phyloP scores from a whole-genome alignment of 2,329 filamentous ascomycete species.

The Davidsoniella neocaledoniae region DNA sequence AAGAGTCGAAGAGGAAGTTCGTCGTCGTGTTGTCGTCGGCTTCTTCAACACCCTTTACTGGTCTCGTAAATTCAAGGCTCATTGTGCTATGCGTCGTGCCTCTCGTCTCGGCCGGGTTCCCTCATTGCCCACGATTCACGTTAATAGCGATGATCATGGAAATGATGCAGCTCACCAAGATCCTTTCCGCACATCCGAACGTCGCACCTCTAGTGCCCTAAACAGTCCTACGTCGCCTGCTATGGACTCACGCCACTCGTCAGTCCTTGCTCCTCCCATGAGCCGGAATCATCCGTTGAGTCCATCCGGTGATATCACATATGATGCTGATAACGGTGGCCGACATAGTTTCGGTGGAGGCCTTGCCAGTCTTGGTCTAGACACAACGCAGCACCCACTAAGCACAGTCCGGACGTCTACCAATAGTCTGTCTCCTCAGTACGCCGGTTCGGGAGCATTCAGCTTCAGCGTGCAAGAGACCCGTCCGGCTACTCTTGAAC shows the following conservation, averaged over 20 bases:
- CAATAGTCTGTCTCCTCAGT: slow-evolving; percentile 20
- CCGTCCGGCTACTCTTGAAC: slow-evolving; percentile 15
- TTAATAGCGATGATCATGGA: slow-evolving; percentile 56
- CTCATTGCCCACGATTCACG: slow-evolving; percentile 74
- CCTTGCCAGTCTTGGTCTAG: slow-evolving; percentile 21
- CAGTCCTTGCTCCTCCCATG: slow-evolving; percentile 2
- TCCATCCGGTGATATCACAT: slow-evolving; percentile 15
- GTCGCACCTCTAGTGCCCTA: slow-evolving; percentile 5
- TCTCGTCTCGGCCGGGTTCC: slow-evolving; percentile 65
- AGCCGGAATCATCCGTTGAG: slow-evolving; percentile 6
- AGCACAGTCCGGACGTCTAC: slow-evolving; percentile 29
- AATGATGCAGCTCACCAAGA: slow-evolving; percentile 14
- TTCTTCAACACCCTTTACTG: slow-evolving; percentile 95
- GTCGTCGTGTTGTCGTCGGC: slow-evolving; percentile 73
- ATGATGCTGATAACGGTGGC: slow-evolving; percentile 20
- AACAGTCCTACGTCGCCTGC: slow-evolving; percentile 9
- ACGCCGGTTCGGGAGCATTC: slow-evolving; percentile 32
- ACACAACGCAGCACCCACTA: slow-evolving; percentile 31
- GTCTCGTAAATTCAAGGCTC: slow-evolving; percentile 63
- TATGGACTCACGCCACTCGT: background rate
- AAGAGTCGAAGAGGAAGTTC: slow-evolving; percentile 86
- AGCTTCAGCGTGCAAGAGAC: slow-evolving; percentile 41
- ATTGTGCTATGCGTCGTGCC: slow-evolving; percentile 53
- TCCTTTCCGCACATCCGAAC: background rate
- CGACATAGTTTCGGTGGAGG: slow-evolving; percentile 24